Conservation (phyloP, 1,139 yeast species). For the Debaryomyces sp. region DNA sequence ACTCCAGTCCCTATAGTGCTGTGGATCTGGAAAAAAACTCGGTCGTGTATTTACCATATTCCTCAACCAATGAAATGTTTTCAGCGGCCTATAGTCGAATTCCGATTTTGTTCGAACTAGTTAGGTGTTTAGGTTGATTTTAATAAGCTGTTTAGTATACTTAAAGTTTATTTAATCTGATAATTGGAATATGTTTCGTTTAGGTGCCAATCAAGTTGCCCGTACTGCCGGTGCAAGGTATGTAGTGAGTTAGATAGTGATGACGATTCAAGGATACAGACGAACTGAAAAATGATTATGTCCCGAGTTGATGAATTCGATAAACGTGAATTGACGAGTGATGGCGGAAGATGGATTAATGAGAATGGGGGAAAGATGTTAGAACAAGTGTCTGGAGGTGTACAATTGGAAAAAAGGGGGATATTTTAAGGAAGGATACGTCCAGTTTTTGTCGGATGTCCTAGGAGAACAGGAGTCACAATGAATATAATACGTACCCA, state of each 20-base stretch:
- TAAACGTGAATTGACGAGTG: background rate
- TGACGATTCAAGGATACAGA: background rate
- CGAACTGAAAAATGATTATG: slow-evolving; percentile 4
- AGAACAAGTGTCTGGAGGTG: background rate
- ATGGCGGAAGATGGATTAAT: background rate
- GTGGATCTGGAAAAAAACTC: background rate
- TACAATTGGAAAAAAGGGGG: background rate
- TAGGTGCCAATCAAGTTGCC: slow-evolving; percentile 64
- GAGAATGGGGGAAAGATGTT: background rate
- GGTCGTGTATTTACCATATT: slow-evolving; percentile 14
- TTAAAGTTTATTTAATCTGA: slow-evolving; percentile 1
- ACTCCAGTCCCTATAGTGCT: background rate
- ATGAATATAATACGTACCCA: background rate
- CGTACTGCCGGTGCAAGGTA: slow-evolving; percentile 63
- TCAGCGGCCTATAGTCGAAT: slow-evolving; percentile 13
- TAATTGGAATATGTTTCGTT: slow-evolving; percentile 54
- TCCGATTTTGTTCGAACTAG: slow-evolving; percentile 9
- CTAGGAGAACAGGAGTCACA: background rate
- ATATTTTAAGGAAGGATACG: background rate
- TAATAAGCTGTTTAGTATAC: slow-evolving; percentile 1
- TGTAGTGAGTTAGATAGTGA: slow-evolving; percentile 24
- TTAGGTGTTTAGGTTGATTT: slow-evolving; percentile 6
- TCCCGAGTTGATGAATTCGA: background rate
- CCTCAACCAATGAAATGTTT: slow-evolving; percentile 22
- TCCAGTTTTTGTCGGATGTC: background rate